Percentiles rank a stretch among this genome's conserved stretches.
These are phyloP conservation scores for Lanmaoa rubissima DNA, from an alignment of 768 basidiomycete genomes.

Conservation along the genomic window DNA sequence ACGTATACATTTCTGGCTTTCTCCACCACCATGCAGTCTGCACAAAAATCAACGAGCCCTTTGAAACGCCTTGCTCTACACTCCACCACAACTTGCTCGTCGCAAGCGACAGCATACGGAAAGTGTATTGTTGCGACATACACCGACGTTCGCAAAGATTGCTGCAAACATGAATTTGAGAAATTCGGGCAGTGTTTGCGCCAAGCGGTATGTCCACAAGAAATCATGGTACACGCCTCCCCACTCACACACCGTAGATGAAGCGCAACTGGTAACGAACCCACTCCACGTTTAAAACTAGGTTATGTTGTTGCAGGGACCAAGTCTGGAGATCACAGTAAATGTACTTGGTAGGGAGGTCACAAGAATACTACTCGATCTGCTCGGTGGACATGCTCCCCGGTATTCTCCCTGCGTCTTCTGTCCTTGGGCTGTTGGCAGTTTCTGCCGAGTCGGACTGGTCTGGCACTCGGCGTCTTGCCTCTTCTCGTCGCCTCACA, in stretches of 20 bases:
- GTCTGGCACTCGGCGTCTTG: constrained; percentile 35
- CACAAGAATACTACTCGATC: constrained; percentile 18
- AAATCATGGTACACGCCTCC: not conserved
- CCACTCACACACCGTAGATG: constrained; percentile 39
- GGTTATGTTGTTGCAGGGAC: constrained; percentile 7
- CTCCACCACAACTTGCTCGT: constrained; percentile 67
- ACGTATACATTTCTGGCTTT: not conserved
- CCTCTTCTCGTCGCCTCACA: constrained; percentile 46
- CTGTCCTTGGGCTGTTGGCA: constrained; percentile 35
- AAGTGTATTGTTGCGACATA: constrained; percentile 84
- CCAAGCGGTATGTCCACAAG: constrained; percentile 57
- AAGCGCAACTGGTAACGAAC: constrained; percentile 50
- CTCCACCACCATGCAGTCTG: constrained; percentile 19
- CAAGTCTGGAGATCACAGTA: constrained; percentile 17
- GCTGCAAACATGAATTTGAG: constrained; percentile 81
- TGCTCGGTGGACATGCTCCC: constrained; percentile 29
- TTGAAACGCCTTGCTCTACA: constrained; percentile 66
- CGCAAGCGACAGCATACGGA: constrained; percentile 78
- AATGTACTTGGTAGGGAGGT: constrained; percentile 8
- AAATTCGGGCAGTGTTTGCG: constrained; percentile 83
- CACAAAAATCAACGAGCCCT: constrained; percentile 39
- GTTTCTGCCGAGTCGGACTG: constrained; percentile 21
- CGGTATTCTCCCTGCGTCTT: constrained; percentile 36
- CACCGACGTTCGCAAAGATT: constrained; percentile 78
- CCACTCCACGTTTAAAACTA: not conserved